phyloP scores from a whole-genome alignment of 2,329 filamentous ascomycete species.

The Didymella pomorum region DNA sequence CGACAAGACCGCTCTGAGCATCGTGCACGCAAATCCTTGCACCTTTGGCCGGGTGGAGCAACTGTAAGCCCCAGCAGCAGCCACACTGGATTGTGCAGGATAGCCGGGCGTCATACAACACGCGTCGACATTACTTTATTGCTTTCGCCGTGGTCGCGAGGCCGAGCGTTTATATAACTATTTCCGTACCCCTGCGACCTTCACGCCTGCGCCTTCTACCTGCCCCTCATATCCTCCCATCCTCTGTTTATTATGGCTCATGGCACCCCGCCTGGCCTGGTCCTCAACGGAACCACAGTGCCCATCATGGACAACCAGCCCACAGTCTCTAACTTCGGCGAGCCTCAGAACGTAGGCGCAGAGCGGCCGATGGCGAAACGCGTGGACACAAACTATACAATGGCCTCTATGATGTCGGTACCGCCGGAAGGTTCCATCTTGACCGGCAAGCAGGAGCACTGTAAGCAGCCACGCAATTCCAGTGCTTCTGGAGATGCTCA shows the following conservation, averaged over 20 bases:
- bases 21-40: conserved; percentile 18
- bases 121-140: conserved; percentile 34
- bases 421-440: conserved; percentile 69
- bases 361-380: conserved; percentile 34
- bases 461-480: conserved; percentile 59
- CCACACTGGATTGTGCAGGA: conserved; percentile 31
- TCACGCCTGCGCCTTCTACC: conserved; percentile 8
- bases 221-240: conserved; percentile 14
- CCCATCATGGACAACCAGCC: conserved; percentile 41
- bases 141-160: conserved; percentile 13
- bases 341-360: conserved; percentile 17
- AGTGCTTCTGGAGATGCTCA: conserved; percentile 15
- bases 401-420: conserved; percentile 54
- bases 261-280: conserved; percentile 30
- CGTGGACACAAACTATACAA: conserved; percentile 46
- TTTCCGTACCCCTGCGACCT: conserved; percentile 7
- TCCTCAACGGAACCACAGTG: conserved; percentile 43
- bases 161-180: conserved; percentile 9
- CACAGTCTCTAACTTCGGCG: conserved; percentile 29
- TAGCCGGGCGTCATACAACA: conserved; percentile 41
- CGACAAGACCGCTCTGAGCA: conserved; percentile 17
- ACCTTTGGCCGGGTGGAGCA: conserved; percentile 24
- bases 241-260: conserved; percentile 34
- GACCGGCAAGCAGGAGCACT: conserved; percentile 98
- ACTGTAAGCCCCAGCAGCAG: conserved; percentile 37